Evolutionary conservation across 768 basidiomycete species (phyloP).

Genomic region (Rickenella mellea): DNA sequence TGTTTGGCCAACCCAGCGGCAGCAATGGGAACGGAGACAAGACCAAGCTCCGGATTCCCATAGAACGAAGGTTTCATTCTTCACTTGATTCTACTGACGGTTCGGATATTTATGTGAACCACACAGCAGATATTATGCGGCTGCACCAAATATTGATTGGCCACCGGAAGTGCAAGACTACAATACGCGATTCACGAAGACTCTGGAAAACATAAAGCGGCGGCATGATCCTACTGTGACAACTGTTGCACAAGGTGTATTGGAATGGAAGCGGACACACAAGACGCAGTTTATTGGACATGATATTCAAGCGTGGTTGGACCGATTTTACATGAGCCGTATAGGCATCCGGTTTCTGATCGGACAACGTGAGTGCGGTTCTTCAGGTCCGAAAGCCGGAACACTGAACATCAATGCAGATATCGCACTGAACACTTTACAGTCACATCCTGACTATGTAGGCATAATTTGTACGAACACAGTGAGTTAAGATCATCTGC

Average conservation of each 20-base stretch:
- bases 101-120: constrained; percentile 1
- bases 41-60: constrained; percentile 67
- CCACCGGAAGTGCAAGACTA: constrained; percentile 93
- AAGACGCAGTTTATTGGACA: constrained; percentile 64
- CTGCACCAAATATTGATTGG: constrained; percentile 59
- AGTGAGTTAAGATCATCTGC: too few relatives aligned
- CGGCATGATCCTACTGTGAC: constrained; percentile 97
- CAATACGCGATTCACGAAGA: constrained; percentile 83
- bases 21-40: constrained; percentile 29
- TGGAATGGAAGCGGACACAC: constrained; percentile 86
- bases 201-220: constrained; percentile 81
- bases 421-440: constrained; percentile 87
- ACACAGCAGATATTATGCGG: constrained; percentile 71
- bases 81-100: constrained; percentile 6
- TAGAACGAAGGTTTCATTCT: constrained; percentile 60
- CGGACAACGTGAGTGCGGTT: constrained; percentile 68
- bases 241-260: constrained; percentile 90
- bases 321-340: constrained; percentile 93
- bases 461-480: constrained; percentile 96
- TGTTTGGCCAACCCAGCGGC: constrained; percentile 19
- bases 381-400: not conserved
- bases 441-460: constrained; percentile 85
- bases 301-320: constrained; percentile 92
- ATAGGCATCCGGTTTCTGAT: constrained; percentile 96
- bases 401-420: constrained; percentile 35